Conservation (phyloP, 495 filamentous ascomycete species). For the Jackrogersella multiformis region DNA sequence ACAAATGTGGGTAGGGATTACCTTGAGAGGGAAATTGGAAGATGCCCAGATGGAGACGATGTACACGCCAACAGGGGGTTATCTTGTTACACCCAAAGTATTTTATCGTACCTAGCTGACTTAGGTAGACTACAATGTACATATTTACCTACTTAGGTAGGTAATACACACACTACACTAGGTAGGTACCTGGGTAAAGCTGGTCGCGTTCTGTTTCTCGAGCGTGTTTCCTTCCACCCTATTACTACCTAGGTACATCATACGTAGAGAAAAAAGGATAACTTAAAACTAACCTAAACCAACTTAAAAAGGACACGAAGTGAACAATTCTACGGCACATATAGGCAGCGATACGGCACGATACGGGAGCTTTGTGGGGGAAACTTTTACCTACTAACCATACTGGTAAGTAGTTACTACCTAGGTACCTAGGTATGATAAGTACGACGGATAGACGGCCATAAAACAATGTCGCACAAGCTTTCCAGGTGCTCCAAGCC, state of each 20-base stretch:
- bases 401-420: constrained; percentile 12
- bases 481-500: background rate
- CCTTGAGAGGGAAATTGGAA: constrained; percentile 43
- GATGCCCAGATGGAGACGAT: constrained; percentile 42
- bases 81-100: constrained; percentile 21
- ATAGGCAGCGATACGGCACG: too few relatives aligned
- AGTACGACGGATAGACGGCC: constrained; percentile 32
- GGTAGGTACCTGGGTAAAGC: background rate
- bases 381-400: constrained; percentile 5
- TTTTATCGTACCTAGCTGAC: too few relatives aligned
- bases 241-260: constrained; percentile 9
- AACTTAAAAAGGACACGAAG: background rate
- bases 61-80: constrained; percentile 37
- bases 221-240: constrained; percentile 11
- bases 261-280: too few relatives aligned
- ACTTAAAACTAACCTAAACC: background rate
- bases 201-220: constrained; percentile 10
- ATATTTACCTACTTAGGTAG: too few relatives aligned
- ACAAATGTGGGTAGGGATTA: constrained; percentile 35
- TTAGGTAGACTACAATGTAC: too few relatives aligned
- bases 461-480: constrained; percentile 4
- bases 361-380: constrained; percentile 15
- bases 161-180: too few relatives aligned
- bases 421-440: too few relatives aligned
- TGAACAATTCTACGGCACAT: background rate